Conservation (phyloP, 129 eudicot genomes). For the Pulicaria dysenterica region DNA sequence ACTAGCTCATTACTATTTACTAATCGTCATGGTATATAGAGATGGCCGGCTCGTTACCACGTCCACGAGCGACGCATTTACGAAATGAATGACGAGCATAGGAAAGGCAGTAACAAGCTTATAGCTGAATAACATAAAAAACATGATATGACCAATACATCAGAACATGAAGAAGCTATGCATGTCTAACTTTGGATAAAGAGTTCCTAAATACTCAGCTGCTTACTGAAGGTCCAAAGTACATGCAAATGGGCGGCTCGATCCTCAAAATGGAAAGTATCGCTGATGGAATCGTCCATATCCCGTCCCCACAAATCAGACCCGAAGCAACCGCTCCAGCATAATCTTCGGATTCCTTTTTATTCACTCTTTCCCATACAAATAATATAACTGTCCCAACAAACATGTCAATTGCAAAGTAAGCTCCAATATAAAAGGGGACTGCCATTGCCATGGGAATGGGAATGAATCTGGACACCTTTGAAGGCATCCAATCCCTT, state of each 20-base stretch:
- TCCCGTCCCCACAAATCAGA: slow-evolving; percentile 35
- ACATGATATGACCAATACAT: not conserved
- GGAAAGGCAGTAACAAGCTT: too few species aligned
- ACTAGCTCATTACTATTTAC: too few species aligned
- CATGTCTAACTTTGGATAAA: not conserved
- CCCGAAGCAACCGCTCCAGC: slow-evolving; percentile 44
- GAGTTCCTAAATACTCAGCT: slow-evolving; percentile 28
- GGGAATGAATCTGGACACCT: slow-evolving; percentile 42
- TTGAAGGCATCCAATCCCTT: slow-evolving; percentile 62
- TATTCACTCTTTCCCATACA: slow-evolving; percentile 53
- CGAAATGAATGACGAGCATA: too few species aligned
- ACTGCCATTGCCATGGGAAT: slow-evolving; percentile 45
- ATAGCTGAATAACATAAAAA: not conserved
- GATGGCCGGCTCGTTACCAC: too few species aligned
- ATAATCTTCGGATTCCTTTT: slow-evolving; percentile 40
- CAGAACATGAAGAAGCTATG: not conserved
- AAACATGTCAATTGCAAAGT: slow-evolving; percentile 39
- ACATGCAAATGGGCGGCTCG: slow-evolving; percentile 90
- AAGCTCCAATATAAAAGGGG: slow-evolving; percentile 37
- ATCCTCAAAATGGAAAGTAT: slow-evolving; percentile 35
- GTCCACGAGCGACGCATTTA: too few species aligned
- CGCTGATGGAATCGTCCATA: slow-evolving; percentile 40
- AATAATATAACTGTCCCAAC: slow-evolving; percentile 38
- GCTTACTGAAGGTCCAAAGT: slow-evolving; percentile 70
- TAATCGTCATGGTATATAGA: too few species aligned